phyloP scores from a whole-genome alignment of 352 stramenopile genomes.

The Globisporangium megalacanthum region DNA sequence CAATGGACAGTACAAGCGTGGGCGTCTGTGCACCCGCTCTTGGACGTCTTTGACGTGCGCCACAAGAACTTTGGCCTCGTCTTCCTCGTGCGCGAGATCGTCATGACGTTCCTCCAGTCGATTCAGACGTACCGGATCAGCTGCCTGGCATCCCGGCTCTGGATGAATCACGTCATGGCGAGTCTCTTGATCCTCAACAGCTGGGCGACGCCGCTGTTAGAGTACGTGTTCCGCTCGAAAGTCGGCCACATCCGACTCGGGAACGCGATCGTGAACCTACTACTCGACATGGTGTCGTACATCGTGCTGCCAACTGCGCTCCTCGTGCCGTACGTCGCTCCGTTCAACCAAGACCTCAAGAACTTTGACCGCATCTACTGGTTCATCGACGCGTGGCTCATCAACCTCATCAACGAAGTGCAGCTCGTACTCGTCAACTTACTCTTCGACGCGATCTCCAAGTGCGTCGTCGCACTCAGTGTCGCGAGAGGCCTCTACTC shows the following conservation, averaged over 20 bases:
- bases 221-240: background rate
- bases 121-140: constrained; percentile 28
- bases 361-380: constrained; percentile 12
- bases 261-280: constrained; percentile 17
- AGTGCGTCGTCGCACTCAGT: constrained; percentile 25
- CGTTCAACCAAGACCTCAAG: constrained; percentile 8
- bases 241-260: background rate
- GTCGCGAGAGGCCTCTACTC: constrained; percentile 18
- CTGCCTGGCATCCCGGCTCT: constrained; percentile 18
- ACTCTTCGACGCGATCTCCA: constrained; percentile 20
- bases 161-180: constrained; percentile 34
- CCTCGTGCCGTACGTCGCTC: constrained; percentile 16
- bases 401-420: constrained; percentile 27
- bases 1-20: background rate
- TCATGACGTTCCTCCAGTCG: constrained; percentile 23
- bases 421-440: constrained; percentile 26
- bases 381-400: constrained; percentile 26
- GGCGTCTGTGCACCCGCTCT: background rate
- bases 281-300: constrained; percentile 23
- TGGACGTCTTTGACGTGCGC: too few relatives aligned
- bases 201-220: constrained; percentile 17
- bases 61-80: background rate
- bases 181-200: constrained; percentile 26
- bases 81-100: constrained; percentile 23
- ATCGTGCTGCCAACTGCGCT: constrained; percentile 11